Conservation (phyloP, 257 asterid genomes). For the Lycium barbarum region DNA sequence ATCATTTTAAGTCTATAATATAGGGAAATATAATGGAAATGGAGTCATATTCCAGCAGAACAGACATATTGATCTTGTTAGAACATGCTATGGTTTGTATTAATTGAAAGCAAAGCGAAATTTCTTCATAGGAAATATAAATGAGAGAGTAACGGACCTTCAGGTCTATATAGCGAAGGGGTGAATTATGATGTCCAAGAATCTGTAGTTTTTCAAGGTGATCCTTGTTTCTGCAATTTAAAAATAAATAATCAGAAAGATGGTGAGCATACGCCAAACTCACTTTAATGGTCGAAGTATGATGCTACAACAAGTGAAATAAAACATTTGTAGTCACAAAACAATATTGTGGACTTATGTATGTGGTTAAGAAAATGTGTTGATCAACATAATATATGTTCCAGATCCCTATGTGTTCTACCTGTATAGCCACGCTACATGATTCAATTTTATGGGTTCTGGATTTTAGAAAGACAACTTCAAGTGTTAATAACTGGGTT, state of each 20-base stretch:
- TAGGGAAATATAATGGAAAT: not conserved
- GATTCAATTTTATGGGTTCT: no score
- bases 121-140: not conserved
- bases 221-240: conserved; percentile 69
- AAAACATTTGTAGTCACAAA: no score
- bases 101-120: not conserved
- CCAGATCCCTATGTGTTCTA: not conserved
- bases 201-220: conserved; percentile 71
- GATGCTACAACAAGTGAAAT: not conserved
- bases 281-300: no score
- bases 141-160: conserved; percentile 60
- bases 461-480: no score
- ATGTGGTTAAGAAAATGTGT: not conserved
- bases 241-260: conserved; percentile 25
- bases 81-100: not conserved
- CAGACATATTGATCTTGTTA: not conserved
- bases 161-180: conserved; percentile 65
- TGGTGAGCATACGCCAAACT: not conserved
- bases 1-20: not conserved
- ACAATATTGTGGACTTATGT: not conserved
- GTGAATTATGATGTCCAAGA: conserved; percentile 79
- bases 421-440: not conserved
- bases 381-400: not conserved
- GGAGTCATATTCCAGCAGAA: not conserved
- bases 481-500: no score